These are phyloP conservation scores for Mortierella claussenii DNA, from an alignment of 192 early-diverging fungal species.

Conservation along the genomic window DNA sequence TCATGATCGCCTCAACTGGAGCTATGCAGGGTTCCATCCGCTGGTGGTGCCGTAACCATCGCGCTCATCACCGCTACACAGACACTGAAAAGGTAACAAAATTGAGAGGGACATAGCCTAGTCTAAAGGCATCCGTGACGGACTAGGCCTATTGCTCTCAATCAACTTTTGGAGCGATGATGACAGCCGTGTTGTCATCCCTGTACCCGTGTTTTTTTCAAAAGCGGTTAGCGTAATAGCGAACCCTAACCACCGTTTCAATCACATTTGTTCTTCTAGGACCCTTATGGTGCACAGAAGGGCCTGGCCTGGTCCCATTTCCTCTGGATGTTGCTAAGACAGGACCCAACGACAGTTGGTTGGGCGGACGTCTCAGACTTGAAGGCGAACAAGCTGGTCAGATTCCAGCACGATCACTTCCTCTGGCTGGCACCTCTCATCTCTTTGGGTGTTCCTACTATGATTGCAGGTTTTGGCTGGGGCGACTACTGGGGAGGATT, in stretches of 20 bases:
- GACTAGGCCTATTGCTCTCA: background rate
- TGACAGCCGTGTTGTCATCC: too few relatives aligned
- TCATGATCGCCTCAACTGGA: slow-evolving; percentile 66
- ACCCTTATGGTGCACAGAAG: slow-evolving; percentile 82
- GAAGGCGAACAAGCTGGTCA: slow-evolving; percentile 77
- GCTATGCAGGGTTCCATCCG: slow-evolving; percentile 83
- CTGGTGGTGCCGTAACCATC: slow-evolving; percentile 87
- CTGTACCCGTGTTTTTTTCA: background rate
- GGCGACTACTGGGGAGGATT: slow-evolving; percentile 83
- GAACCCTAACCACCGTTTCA: background rate
- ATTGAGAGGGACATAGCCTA: too few relatives aligned
- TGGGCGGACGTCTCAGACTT: slow-evolving; percentile 83
- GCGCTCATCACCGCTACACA: slow-evolving; percentile 82
- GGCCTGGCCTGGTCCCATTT: slow-evolving; percentile 84
- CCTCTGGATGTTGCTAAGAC: slow-evolving; percentile 84
- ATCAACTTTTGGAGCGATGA: too few relatives aligned
- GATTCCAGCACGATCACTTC: slow-evolving; percentile 83
- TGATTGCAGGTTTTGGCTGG: slow-evolving; percentile 83
- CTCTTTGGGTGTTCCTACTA: slow-evolving; percentile 79
- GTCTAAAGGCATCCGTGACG: too few relatives aligned
- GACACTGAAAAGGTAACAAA: slow-evolving; percentile 43
- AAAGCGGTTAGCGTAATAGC: too few relatives aligned
- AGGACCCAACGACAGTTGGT: slow-evolving; percentile 72
- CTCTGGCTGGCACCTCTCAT: slow-evolving; percentile 72
- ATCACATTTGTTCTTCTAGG: slow-evolving; percentile 59